Percentiles rank a stretch among this genome's conserved stretches.
These are phyloP conservation scores for Plasmodium vivax DNA, from an alignment of 169 alveolate species.

Conservation along the genomic window DNA sequence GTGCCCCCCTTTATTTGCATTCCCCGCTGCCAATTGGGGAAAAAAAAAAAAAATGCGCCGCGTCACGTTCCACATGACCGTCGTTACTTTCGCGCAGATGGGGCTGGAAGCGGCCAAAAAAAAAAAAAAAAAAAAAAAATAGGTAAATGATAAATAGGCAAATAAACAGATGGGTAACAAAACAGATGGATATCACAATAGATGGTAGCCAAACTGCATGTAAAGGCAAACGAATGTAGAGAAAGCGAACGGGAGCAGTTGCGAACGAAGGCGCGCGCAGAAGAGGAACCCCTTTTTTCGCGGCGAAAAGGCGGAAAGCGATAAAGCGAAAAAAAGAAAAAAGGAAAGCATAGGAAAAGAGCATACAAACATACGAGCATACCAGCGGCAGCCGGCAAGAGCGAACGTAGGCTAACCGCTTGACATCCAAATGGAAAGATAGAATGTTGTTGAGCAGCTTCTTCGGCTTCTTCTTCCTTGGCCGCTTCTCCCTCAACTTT, in stretches of 20 bases:
- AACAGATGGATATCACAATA: neutral
- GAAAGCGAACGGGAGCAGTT: neutral
- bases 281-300: neutral
- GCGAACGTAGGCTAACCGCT: neutral
- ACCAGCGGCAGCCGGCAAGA: neutral
- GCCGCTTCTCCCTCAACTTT: neutral
- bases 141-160: no score
- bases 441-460: neutral
- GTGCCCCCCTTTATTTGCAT: neutral
- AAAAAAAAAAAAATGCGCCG: conserved; percentile 12
- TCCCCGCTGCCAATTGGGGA: neutral
- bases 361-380: neutral
- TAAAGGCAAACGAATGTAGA: neutral
- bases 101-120: neutral
- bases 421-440: neutral
- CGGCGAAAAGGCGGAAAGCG: neutral
- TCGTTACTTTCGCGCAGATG: neutral
- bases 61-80: neutral
- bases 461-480: neutral
- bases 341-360: neutral
- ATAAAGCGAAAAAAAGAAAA: neutral
- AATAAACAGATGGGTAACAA: neutral
- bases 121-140: no score
- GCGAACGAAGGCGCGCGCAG: neutral
- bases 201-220: neutral